Evolutionary conservation across 371 early-diverging fungal genomes (phyloP).

Genomic region (Mortierella sp.): DNA sequence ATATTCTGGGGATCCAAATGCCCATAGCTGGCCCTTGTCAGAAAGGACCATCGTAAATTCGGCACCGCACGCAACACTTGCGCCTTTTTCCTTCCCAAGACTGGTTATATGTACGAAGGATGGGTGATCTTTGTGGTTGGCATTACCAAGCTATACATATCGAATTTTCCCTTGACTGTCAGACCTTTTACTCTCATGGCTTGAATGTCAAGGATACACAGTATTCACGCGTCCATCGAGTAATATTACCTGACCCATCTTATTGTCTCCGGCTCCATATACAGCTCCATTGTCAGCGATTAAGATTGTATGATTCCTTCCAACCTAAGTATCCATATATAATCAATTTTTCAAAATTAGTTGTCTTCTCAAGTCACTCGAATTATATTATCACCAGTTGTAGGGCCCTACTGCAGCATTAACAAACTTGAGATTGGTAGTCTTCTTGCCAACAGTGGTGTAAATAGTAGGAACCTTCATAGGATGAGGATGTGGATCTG

Average conservation of each 20-base stretch:
- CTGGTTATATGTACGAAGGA: conserved; percentile 48
- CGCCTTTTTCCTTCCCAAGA: conserved; percentile 57
- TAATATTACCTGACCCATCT: conserved; percentile 55
- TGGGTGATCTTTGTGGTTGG: conserved; percentile 52
- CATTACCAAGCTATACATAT: conserved; percentile 47
- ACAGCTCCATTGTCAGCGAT: conserved; percentile 58
- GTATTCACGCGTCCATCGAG: background rate
- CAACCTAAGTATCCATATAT: conserved; percentile 29
- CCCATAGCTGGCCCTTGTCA: conserved; percentile 60
- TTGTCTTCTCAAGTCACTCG: no score
- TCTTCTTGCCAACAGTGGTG: conserved; percentile 37
- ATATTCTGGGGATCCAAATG: conserved; percentile 63
- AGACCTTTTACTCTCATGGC: background rate
- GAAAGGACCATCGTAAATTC: conserved; percentile 59
- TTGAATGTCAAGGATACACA: no score
- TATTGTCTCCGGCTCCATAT: conserved; percentile 61
- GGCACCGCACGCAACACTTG: conserved; percentile 59
- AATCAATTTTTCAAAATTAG: background rate
- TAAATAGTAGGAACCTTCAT: conserved; percentile 57
- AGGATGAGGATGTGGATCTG: conserved; percentile 49
- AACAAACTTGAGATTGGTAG: conserved; percentile 49
- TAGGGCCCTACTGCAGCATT: conserved; percentile 57
- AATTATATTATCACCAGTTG: no score
- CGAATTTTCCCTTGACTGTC: background rate
- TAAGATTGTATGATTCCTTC: conserved; percentile 59